phyloP scores from a whole-genome alignment of 768 basidiomycete species.

The Mycena filopes region DNA sequence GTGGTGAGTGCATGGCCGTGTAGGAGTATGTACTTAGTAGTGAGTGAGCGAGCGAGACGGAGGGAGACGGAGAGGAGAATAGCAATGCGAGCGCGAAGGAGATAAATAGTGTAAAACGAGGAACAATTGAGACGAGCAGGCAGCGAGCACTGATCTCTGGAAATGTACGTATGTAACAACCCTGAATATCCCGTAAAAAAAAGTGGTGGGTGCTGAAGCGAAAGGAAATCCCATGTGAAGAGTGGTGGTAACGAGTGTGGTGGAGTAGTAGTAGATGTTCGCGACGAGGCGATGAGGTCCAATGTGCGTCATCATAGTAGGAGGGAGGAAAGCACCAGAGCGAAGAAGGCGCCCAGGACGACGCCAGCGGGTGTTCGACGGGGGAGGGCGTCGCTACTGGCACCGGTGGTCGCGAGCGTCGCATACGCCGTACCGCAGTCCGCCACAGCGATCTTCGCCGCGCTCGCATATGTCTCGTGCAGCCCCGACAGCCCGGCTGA shows the following conservation, averaged over 20 bases:
- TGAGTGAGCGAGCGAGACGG: too few species aligned
- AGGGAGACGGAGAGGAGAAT: background rate
- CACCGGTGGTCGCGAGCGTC: slow-evolving; percentile 24
- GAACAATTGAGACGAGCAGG: background rate
- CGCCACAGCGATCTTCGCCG: slow-evolving; percentile 55
- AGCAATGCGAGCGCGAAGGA: slow-evolving; percentile 17
- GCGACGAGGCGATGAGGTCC: background rate
- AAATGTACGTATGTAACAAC: slow-evolving; percentile 3
- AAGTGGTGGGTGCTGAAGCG: background rate
- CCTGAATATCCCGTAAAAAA: slow-evolving; percentile 11
- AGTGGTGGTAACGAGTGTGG: slow-evolving; percentile 13
- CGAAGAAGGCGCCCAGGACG: background rate
- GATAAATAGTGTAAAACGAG: slow-evolving; percentile 29
- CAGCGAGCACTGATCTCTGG: background rate
- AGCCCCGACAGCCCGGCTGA: slow-evolving; percentile 48
- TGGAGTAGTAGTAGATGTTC: slow-evolving; percentile 15
- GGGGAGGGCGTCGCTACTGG: background rate
- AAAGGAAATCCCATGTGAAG: slow-evolving; percentile 11
- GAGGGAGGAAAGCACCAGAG: background rate
- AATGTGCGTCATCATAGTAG: slow-evolving; percentile 1
- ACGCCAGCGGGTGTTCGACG: background rate
- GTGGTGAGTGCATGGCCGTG: background rate
- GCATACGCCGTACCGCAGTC: slow-evolving; percentile 67
- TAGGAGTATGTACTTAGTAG: background rate
- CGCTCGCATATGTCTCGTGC: slow-evolving; percentile 58